Evolutionary conservation across 352 stramenopile genomes (phyloP).

Genomic region (Chrysophaeum taylorii): DNA sequence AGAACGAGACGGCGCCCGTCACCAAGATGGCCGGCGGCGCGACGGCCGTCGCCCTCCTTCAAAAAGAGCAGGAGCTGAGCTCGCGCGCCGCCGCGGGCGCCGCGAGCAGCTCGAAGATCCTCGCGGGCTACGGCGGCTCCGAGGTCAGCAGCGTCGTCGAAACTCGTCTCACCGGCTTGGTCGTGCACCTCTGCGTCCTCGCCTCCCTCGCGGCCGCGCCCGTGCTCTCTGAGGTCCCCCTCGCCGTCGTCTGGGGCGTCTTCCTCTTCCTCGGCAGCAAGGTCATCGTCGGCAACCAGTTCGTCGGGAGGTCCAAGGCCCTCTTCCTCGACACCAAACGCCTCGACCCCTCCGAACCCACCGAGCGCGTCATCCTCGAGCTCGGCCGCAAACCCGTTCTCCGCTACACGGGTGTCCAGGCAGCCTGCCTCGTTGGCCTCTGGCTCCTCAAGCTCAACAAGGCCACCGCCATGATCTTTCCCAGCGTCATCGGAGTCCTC

Average conservation of each 20-base stretch:
- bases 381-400: neutral
- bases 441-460: conserved; percentile 63
- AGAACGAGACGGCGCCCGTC: neutral
- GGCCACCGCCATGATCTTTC: conserved; percentile 65
- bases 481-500: conserved; percentile 58
- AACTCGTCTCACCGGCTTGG: conserved; percentile 61
- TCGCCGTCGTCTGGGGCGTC: conserved; percentile 61
- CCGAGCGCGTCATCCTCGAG: neutral
- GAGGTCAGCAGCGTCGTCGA: conserved; percentile 56
- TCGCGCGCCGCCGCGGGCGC: neutral
- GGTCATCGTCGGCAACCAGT: conserved; percentile 58
- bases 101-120: neutral
- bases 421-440: conserved; percentile 45
- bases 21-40: neutral
- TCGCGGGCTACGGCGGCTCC: neutral
- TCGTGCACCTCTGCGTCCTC: conserved; percentile 56
- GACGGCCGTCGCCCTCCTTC: neutral
- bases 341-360: conserved; percentile 1
- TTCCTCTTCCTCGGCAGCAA: conserved; percentile 67
- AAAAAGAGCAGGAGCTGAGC: neutral
- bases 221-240: conserved; percentile 54
- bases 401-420: conserved; percentile 31
- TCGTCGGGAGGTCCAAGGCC: conserved; percentile 34
- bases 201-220: conserved; percentile 49
- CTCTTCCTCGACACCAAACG: conserved; percentile 20